phyloP scores from a whole-genome alignment of 306 rosid genomes.

The Adenanthera pavonina region DNA sequence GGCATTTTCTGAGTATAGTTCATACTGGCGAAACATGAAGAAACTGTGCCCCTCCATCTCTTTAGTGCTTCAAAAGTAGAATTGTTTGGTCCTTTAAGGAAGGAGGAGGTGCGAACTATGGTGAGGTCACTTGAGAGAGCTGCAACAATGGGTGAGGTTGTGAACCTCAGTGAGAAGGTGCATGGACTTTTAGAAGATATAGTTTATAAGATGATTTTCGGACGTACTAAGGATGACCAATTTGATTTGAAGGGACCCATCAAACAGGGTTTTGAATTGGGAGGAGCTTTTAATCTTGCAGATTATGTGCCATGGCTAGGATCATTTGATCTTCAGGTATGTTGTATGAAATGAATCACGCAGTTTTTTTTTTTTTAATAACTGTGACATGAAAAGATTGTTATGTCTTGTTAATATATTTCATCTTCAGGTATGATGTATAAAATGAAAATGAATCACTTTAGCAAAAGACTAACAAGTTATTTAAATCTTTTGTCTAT shows the following conservation, averaged over 20 bases:
- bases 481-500: too few relatives aligned
- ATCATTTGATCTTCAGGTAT: slow-evolving; percentile 46
- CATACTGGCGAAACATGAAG: slow-evolving; percentile 47
- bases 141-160: slow-evolving; percentile 15
- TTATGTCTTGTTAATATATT: too few relatives aligned
- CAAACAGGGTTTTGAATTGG: background rate
- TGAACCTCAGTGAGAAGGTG: background rate
- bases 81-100: slow-evolving; percentile 32
- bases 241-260: slow-evolving; percentile 35
- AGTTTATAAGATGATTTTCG: slow-evolving; percentile 15
- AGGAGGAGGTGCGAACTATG: background rate
- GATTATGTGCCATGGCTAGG: slow-evolving; percentile 45
- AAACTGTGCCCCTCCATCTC: slow-evolving; percentile 41
- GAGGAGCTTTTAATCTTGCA: slow-evolving; percentile 30
- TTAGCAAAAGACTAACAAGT: too few relatives aligned
- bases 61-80: slow-evolving; percentile 38
- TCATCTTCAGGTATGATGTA: too few relatives aligned
- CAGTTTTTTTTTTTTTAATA: too few relatives aligned
- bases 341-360: too few relatives aligned
- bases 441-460: too few relatives aligned
- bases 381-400: too few relatives aligned
- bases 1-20: slow-evolving; percentile 22
- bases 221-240: background rate
- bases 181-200: slow-evolving; percentile 9
- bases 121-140: slow-evolving; percentile 6